Evolutionary conservation across 192 early-diverging fungal species (phyloP), one percentile per base, ranked within the genome.

Genomic region (Haplosporangium gracile): DNA sequence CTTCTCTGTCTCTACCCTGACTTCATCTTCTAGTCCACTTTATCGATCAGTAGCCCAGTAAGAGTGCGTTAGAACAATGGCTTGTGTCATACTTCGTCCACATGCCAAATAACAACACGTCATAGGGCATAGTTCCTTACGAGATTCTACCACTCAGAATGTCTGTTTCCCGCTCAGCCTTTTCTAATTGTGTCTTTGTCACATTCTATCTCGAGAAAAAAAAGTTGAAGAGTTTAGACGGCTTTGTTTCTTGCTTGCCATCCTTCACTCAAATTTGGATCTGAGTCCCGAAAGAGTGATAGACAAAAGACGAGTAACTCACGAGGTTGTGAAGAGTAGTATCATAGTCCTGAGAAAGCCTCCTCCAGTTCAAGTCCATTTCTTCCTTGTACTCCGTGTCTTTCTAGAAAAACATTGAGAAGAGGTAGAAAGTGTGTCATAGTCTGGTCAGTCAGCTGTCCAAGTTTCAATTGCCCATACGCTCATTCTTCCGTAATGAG

Each of bases 361-460:
- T 60, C 40, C 79, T 80, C 84, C 84, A 86, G 40, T 86, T 86
- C 70, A 86, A 51, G 36, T 86, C 84, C 79, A 86, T 86, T 32
- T 86, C 84, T 22, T 86, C 79, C 70, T 86, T 86, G 76, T 86
- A 81, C 47, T 79, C 68, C 2, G 71, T 69, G 51, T 86, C 84
- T 74, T 81, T 86, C 78, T 86, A 82, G 65, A 34, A 68, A 13
- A 39, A 18, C 22, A 49, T 38, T 13, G 2, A 51, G 22, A 69
- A 75, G 32, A 15, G 3, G 43, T 26, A 38, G 29, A 15, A 65
- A 24, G 60, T 29, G 60, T 65, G 15, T n/a, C 60, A 32, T 32
- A 16, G 49, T 43, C 9, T 43, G 10, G 10, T 43, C 36, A 7
- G 55, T 65, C 29, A 75, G 49, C 24, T 53, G 51, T 24, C 34